Base-by-base conservation (phyloP, 495 filamentous ascomycete species). In the Daldinia decipiens region DNA sequence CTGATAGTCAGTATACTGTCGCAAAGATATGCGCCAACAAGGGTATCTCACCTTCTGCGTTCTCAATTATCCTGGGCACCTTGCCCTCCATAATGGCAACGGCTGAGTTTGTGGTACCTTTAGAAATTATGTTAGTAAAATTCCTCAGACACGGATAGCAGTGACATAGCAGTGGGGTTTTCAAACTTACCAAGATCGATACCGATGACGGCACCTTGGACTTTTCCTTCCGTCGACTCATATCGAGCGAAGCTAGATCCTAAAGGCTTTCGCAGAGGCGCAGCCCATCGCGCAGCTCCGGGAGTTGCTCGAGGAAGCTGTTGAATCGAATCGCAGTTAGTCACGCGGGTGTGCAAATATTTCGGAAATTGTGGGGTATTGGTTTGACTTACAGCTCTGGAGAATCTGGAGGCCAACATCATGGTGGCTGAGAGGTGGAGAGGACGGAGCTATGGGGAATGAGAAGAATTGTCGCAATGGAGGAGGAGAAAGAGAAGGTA, bases 11-110 rank as follows among this genome's bases (percentile, higher is more conserved):
- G 43, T 47, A 21, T 47, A 12, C 4, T 24, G 43, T 47, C 43
- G 43, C 19, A 24, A 24, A 47, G 1, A 47, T 47, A 47, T 47
- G 43, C 43, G 43, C 43, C 19, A 5, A 24, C 19, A 9, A 47
- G 43, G 43, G 6, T 24, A 47, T 47, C 43, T 47, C 11, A 47
- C 43, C 93, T 86, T 97, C 94, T 27, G 94, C 79, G 87, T 99
- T 99, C 83, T 98, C 95, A 81, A 99, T 98, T 77, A 99, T 98
- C 81, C 90, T 92, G 62, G 95, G 93, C 24, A 86, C 81, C 86
- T 95, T 97, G 78, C 95, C 95, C 87, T 99, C 95, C 93, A 98
- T 97, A 58, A 98, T 84, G 74, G 94, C 94, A 60, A 99, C 95
- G 53, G 95, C 95, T 36, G 95, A 98, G 88, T 99, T 99, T 72